phyloP scores from a whole-genome alignment of 2,329 filamentous ascomycete species.

The Zymoseptoria brevis region DNA sequence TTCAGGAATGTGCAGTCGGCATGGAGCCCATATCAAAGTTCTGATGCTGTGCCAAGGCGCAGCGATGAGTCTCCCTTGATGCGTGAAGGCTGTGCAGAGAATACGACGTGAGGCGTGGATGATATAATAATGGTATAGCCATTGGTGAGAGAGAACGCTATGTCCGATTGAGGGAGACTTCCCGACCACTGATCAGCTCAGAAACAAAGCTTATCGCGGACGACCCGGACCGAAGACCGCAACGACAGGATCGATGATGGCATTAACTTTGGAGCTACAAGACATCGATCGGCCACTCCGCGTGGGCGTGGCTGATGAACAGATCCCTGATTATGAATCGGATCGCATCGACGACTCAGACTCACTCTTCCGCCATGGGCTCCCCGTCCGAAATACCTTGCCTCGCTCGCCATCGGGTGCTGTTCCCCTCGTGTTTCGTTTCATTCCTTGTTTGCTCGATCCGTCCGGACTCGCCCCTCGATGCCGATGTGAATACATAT shows the following conservation, averaged over 20 bases:
- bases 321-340: background rate
- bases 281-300: background rate
- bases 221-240: background rate
- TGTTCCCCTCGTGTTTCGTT: background rate
- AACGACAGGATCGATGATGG: background rate
- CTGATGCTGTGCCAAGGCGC: no score
- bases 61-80: background rate
- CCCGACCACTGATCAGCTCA: no score
- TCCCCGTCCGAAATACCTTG: background rate
- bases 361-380: background rate
- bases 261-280: background rate
- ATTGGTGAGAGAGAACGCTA: no score
- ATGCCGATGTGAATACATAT: background rate
- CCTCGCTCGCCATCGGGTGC: background rate
- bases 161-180: no score
- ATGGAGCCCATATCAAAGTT: background rate
- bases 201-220: background rate
- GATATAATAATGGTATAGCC: background rate
- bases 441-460: background rate
- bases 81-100: background rate
- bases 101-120: background rate
- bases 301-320: background rate
- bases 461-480: background rate
- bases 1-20: background rate
- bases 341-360: background rate